Evolutionary conservation across 179 eudicot genomes (phyloP).

Genomic region (Nepenthes alata): DNA sequence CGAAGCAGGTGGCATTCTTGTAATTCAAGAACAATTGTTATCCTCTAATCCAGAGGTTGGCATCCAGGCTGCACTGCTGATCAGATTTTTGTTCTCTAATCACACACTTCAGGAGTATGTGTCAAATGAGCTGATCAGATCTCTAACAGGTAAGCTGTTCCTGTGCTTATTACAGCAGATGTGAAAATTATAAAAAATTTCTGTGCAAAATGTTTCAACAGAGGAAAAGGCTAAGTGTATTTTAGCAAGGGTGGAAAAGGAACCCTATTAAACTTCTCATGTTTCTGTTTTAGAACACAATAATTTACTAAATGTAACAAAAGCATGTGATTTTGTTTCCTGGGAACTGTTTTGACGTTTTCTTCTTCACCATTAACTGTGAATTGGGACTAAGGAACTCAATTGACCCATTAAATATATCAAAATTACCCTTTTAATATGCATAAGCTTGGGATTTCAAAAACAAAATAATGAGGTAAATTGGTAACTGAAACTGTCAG

Average conservation of each 20-base stretch:
- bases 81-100: conserved; percentile 47
- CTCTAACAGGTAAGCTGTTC: conserved; percentile 42
- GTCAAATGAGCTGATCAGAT: conserved; percentile 59
- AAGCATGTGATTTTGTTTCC: not conserved
- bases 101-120: conserved; percentile 66
- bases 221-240: too few relatives aligned
- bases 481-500: not conserved
- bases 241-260: too few relatives aligned
- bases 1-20: conserved; percentile 60
- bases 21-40: conserved; percentile 44
- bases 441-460: too few relatives aligned
- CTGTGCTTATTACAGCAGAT: too few relatives aligned
- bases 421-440: too few relatives aligned
- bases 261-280: too few relatives aligned
- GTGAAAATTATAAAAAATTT: too few relatives aligned
- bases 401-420: too few relatives aligned
- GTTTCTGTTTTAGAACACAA: too few relatives aligned
- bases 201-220: too few relatives aligned
- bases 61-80: conserved; percentile 48
- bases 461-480: not conserved
- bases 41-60: conserved; percentile 40
- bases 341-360: conserved; percentile 1
- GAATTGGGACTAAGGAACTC: too few relatives aligned
- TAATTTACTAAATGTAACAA: too few relatives aligned
- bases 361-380: not conserved